A percentile compares a stretch with the other conserved stretches of the same genome.
These are phyloP conservation scores for Zygoascus hellenicus DNA, from an alignment of 1,139 yeast species.

Conservation along the genomic window DNA sequence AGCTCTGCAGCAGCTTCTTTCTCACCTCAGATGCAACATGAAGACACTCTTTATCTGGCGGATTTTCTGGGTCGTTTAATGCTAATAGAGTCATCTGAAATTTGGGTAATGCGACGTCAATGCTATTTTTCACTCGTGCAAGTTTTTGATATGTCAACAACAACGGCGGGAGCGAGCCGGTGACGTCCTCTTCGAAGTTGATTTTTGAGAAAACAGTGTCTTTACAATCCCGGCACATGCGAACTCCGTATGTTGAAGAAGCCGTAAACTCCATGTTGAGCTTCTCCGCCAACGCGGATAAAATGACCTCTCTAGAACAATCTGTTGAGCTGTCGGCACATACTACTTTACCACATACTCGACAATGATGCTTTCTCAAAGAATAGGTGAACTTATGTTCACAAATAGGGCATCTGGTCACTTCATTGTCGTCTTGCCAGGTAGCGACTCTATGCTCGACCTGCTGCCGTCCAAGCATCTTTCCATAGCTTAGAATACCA, in stretches of 20 bases:
- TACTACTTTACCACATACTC: conserved; percentile 75
- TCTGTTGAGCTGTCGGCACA: conserved; percentile 60
- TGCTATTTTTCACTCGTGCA: conserved; percentile 33
- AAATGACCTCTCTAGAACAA: conserved; percentile 72
- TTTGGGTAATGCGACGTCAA: conserved; percentile 38
- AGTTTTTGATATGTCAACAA: conserved; percentile 35
- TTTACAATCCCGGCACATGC: conserved; percentile 70
- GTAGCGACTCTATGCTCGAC: conserved; percentile 51
- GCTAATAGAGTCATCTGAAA: conserved; percentile 37
- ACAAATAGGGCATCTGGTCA: conserved; percentile 61
- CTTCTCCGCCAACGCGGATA: conserved; percentile 43
- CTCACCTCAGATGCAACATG: conserved; percentile 39
- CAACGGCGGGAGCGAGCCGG: conserved; percentile 24
- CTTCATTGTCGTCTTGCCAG: conserved; percentile 61
- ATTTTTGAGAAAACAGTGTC: conserved; percentile 52
- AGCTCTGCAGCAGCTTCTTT: conserved; percentile 39
- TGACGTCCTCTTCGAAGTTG: conserved; percentile 42
- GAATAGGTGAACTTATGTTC: conserved; percentile 49
- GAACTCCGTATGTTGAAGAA: conserved; percentile 31
- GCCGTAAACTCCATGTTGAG: conserved; percentile 23
- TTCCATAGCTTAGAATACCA: conserved; percentile 26
- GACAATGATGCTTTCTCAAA: conserved; percentile 78
- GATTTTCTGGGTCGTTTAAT: conserved; percentile 32
- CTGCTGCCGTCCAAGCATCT: conserved; percentile 28
- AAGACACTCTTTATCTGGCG: conserved; percentile 30